Conservation (phyloP, 305 asterid genomes). For the Fraxinus sp. region DNA sequence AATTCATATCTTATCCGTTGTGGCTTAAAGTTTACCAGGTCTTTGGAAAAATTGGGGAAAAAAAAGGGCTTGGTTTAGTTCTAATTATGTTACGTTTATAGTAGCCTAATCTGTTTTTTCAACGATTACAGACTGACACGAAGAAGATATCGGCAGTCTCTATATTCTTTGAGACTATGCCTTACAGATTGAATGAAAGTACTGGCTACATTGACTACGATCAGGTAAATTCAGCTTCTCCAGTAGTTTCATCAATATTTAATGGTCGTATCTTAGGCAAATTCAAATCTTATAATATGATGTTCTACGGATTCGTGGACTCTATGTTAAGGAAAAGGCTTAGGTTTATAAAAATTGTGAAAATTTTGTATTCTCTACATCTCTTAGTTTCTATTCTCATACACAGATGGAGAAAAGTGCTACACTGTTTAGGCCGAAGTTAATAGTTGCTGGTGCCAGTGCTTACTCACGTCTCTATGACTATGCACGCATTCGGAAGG, state of each 20-base stretch:
- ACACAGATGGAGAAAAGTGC: slow-evolving; percentile 85
- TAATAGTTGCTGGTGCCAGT: slow-evolving; percentile 91
- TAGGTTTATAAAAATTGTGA: neutral
- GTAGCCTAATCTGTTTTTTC: slow-evolving; percentile 11
- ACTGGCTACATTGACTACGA: slow-evolving; percentile 83
- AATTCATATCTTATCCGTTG: neutral
- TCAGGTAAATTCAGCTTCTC: slow-evolving; percentile 46
- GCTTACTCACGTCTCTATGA: slow-evolving; percentile 80
- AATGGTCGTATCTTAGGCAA: neutral
- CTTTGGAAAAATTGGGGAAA: neutral
- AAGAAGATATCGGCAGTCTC: slow-evolving; percentile 93
- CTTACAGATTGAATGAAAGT: slow-evolving; percentile 89
- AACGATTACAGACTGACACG: slow-evolving; percentile 63
- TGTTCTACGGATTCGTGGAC: neutral
- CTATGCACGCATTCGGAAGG: slow-evolving; percentile 72
- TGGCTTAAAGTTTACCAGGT: neutral
- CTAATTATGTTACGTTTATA: neutral
- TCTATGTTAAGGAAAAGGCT: neutral
- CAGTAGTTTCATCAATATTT: neutral
- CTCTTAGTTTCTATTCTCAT: neutral
- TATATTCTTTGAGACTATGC: slow-evolving; percentile 89
- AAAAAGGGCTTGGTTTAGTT: neutral
- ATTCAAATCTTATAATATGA: neutral
- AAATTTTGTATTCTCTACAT: neutral
- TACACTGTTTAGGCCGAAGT: slow-evolving; percentile 79